These are phyloP conservation scores for Lagenidium sp. DNA, from an alignment of 352 stramenopile species.

Conservation along the genomic window DNA sequence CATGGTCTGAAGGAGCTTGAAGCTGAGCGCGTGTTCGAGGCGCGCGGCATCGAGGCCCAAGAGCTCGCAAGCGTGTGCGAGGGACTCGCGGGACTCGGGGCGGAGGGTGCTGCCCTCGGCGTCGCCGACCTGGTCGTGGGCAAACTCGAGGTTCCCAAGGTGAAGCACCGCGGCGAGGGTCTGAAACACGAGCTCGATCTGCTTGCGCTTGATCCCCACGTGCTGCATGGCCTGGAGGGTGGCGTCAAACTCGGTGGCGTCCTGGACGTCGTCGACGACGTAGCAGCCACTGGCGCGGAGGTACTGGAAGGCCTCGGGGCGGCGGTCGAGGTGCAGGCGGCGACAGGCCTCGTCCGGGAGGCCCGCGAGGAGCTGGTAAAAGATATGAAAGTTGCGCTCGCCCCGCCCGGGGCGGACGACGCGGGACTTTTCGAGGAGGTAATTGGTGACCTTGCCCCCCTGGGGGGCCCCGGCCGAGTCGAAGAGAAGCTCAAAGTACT, in stretches of 20 bases:
- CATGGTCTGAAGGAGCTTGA: slow-evolving; percentile 84
- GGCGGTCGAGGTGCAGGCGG: slow-evolving; percentile 59
- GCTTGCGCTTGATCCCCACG: slow-evolving; percentile 83
- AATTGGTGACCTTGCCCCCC: slow-evolving; percentile 88
- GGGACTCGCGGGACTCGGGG: slow-evolving; percentile 23
- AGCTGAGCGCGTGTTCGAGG: slow-evolving; percentile 70
- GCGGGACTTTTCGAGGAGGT: slow-evolving; percentile 89
- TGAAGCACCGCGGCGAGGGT: slow-evolving; percentile 72
- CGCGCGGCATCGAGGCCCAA: slow-evolving; percentile 52
- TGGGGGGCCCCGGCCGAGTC: slow-evolving; percentile 74
- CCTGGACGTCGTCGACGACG: slow-evolving; percentile 86
- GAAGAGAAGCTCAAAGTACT: slow-evolving; percentile 94
- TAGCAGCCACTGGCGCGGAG: slow-evolving; percentile 85
- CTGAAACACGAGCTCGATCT: slow-evolving; percentile 85
- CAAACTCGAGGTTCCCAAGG: slow-evolving; percentile 71
- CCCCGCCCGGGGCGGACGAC: slow-evolving; percentile 79
- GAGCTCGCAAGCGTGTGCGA: slow-evolving; percentile 57
- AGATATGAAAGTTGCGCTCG: slow-evolving; percentile 94
- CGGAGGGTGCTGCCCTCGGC: slow-evolving; percentile 56
- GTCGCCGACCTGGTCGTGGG: slow-evolving; percentile 47
- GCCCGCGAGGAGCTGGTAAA: slow-evolving; percentile 88
- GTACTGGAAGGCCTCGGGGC: slow-evolving; percentile 79
- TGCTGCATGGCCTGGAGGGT: slow-evolving; percentile 85
- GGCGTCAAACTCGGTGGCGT: slow-evolving; percentile 85
- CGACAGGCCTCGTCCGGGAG: slow-evolving; percentile 42